Percentiles rank a stretch among this genome's conserved stretches.
phyloP scores from a whole-genome alignment of 1,139 yeast genomes.

The Lodderomyces beijingensis region DNA sequence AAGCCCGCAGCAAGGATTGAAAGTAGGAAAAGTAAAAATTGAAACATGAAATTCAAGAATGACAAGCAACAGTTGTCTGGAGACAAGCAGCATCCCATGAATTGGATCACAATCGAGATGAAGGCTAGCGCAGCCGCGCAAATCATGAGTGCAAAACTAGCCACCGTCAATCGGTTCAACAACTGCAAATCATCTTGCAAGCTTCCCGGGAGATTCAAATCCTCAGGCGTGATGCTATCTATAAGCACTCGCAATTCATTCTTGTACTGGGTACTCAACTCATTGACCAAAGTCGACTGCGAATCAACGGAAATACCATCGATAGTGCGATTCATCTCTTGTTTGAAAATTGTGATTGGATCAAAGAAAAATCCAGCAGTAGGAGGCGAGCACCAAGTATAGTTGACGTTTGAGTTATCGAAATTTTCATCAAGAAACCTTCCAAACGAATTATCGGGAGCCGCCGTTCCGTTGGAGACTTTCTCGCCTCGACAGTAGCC shows the following conservation, averaged over 20 bases:
- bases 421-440: constrained; percentile 9
- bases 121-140: constrained; percentile 24
- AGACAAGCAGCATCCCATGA: constrained; percentile 30
- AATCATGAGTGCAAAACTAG: constrained; percentile 27
- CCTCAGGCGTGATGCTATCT: constrained; percentile 26
- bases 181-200: constrained; percentile 29
- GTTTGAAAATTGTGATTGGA: constrained; percentile 45
- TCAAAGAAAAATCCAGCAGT: constrained; percentile 48
- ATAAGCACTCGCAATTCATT: constrained; percentile 26
- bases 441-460: constrained; percentile 9
- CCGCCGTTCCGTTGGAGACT: constrained; percentile 11
- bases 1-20: constrained; percentile 32
- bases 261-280: constrained; percentile 17
- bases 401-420: constrained; percentile 35
- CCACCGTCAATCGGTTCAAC: constrained; percentile 24
- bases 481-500: constrained; percentile 64
- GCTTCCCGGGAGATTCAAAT: constrained; percentile 36
- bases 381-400: constrained; percentile 55
- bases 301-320: constrained; percentile 19
- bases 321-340: constrained; percentile 28
- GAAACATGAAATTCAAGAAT: constrained; percentile 36
- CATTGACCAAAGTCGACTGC: constrained; percentile 15
- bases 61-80: constrained; percentile 39
- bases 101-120: constrained; percentile 27
- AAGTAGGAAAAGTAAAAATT: constrained; percentile 27